Conservation (phyloP, 345 rosid species). For the Balakata baccata region DNA sequence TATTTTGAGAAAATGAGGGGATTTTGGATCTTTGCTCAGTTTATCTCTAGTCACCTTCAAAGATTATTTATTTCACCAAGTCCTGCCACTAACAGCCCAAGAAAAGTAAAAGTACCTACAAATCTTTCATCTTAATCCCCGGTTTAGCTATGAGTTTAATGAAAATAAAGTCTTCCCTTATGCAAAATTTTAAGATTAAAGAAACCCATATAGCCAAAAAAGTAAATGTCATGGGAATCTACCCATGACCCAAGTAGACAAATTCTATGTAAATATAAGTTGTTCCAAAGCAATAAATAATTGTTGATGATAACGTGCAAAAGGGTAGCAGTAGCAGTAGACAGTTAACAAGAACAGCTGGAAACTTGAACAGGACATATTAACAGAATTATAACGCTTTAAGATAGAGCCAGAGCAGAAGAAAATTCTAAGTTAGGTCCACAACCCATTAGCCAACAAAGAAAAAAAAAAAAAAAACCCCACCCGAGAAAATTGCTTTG, state of each 20-base stretch:
- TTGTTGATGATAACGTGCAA: not conserved
- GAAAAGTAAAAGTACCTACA: slow-evolving; percentile 13
- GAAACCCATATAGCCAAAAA: not conserved
- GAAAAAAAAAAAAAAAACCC: not conserved
- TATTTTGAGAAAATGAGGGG: slow-evolving; percentile 24
- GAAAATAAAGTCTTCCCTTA: too few species aligned
- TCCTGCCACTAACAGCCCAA: not conserved
- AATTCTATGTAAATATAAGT: not conserved
- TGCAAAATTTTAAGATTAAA: too few species aligned
- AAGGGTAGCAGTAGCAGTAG: not conserved
- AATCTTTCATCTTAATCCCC: not conserved
- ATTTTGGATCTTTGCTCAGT: slow-evolving; percentile 19
- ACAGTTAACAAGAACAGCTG: slow-evolving; percentile 29
- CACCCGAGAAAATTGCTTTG: not conserved
- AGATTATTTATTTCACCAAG: not conserved
- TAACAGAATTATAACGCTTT: slow-evolving; percentile 28
- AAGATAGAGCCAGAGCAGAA: slow-evolving; percentile 1
- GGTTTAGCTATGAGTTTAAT: too few species aligned
- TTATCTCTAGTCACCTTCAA: slow-evolving; percentile 6
- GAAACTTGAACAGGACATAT: slow-evolving; percentile 26
- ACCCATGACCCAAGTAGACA: slow-evolving; percentile 1
- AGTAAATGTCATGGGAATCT: slow-evolving; percentile 1
- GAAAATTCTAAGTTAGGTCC: slow-evolving; percentile 24
- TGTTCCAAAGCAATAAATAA: not conserved
- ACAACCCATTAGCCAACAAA: slow-evolving; percentile 3